These are phyloP conservation scores for Apiospora aurea DNA, from an alignment of 2,329 filamentous ascomycete genomes.

Conservation along the genomic window DNA sequence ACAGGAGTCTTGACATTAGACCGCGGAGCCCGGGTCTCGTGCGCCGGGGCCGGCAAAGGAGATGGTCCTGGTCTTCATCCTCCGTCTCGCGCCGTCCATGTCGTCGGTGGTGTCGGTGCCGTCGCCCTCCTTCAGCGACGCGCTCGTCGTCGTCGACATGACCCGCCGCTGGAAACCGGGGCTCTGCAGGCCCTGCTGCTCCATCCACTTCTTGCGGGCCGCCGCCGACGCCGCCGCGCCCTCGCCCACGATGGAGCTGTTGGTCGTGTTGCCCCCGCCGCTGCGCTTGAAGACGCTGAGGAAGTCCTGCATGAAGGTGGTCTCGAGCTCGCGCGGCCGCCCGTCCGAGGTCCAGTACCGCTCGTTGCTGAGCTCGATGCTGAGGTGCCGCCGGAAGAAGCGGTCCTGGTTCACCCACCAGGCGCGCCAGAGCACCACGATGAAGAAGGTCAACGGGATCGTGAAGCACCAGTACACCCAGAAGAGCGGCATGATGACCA, in stretches of 20 bases:
- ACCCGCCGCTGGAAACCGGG: constrained; percentile 25
- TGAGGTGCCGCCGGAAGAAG: constrained; percentile 53
- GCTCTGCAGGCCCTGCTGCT: constrained; percentile 19
- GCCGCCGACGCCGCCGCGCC: not conserved
- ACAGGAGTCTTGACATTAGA: not conserved
- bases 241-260: constrained; percentile 36
- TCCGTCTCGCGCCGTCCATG: not conserved
- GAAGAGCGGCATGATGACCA: constrained; percentile 49
- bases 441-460: constrained; percentile 51
- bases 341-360: constrained; percentile 55
- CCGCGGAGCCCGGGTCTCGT: constrained; percentile 5
- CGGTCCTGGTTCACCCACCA: constrained; percentile 58
- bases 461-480: constrained; percentile 56
- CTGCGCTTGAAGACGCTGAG: constrained; percentile 42
- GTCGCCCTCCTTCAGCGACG: constrained; percentile 31
- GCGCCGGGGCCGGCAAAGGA: constrained; percentile 29
- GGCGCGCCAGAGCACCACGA: constrained; percentile 51
- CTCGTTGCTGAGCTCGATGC: constrained; percentile 55
- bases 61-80: constrained; percentile 30
- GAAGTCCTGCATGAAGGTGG: constrained; percentile 52
- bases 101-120: constrained; percentile 29
- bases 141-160: constrained; percentile 25
- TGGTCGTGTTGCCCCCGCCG: constrained; percentile 35
- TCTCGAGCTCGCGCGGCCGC: constrained; percentile 49
- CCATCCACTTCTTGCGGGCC: constrained; percentile 22